Evolutionary conservation across 768 basidiomycete species (phyloP).

Genomic region (Gloeopeniophorella convolvens): DNA sequence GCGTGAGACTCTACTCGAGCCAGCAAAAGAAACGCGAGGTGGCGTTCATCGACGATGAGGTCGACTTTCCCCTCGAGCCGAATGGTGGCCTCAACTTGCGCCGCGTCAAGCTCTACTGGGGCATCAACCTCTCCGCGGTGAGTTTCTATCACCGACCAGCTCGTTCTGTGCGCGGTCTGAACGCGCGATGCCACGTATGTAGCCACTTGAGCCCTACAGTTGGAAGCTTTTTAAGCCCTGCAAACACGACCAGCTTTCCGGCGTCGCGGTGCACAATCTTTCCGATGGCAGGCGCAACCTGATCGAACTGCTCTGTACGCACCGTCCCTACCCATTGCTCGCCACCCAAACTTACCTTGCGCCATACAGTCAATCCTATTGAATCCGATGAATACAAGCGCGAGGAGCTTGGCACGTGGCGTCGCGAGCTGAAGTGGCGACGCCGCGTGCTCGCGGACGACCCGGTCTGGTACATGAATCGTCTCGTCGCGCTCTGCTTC

Average conservation of each 20-base stretch:
- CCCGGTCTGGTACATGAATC: constrained; percentile 13
- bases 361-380: background rate
- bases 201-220: constrained; percentile 15
- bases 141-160: background rate
- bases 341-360: background rate
- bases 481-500: constrained; percentile 6
- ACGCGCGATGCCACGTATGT: background rate
- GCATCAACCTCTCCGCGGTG: constrained; percentile 8
- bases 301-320: constrained; percentile 3
- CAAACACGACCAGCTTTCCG: constrained; percentile 7
- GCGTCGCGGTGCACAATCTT: constrained; percentile 14
- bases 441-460: constrained; percentile 9
- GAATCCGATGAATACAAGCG: constrained; percentile 6
- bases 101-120: constrained; percentile 17
- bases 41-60: constrained; percentile 11
- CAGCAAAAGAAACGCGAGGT: background rate
- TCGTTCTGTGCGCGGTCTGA: too few relatives aligned
- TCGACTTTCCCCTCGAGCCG: constrained; percentile 15
- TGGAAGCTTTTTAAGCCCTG: constrained; percentile 11
- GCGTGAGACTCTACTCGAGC: constrained; percentile 13
- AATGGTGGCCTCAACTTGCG: constrained; percentile 16
- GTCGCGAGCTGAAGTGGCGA: constrained; percentile 9
- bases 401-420: constrained; percentile 13
- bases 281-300: constrained; percentile 6
- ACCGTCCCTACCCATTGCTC: background rate